Base-by-base conservation (phyloP, 345 rosid species). In the Linum tenue region DNA sequence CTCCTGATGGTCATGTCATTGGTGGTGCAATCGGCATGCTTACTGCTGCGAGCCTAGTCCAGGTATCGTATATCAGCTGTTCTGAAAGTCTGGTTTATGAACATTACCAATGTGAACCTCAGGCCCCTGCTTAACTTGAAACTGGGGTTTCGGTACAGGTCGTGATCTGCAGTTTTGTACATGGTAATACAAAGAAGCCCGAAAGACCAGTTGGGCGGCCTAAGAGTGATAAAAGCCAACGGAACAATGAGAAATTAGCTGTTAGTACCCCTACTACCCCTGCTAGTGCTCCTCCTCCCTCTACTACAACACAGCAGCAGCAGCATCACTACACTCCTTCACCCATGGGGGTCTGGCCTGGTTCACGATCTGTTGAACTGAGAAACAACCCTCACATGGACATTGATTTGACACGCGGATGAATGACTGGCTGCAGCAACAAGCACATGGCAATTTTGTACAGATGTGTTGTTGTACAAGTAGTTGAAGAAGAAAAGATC, bases 11-110 rank as follows among this genome's bases (percentile, higher is more conserved):
- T 56, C 90, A 82, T 36, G 95, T 95, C 55, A 64, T 95, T 59
- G 99, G 99, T 37, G 99, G 99, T 62, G 91, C 91, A 16, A 83
- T 86, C 43, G 94, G 82, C 64, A 75, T 78, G 77, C 91, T 95
- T 69, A 84, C 83, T 22, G 98, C 99, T 59, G 85, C 91, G 60
- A 78, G 84, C 75, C 86, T 82, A 0, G 89, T 91, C 64, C 95
- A 91, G 99, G 99, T 95, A 65, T 60, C 5, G 11, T 16, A 36
- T 36, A 22, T 22, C 31, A 22, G 31, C 31, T 22, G 31, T 22
- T 22, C 31, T 22, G 31, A 22, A 22, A 22, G 31, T 22, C 31
- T 22, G 31, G 31, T 22, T 22, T 22, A 22, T 22, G 31, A 22
- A 22, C 31, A 22, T 22, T 22, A 22, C 31, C 31, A 22, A 22